Conservation (phyloP, 2,329 filamentous ascomycete genomes). For the Huntiella omanensis region DNA sequence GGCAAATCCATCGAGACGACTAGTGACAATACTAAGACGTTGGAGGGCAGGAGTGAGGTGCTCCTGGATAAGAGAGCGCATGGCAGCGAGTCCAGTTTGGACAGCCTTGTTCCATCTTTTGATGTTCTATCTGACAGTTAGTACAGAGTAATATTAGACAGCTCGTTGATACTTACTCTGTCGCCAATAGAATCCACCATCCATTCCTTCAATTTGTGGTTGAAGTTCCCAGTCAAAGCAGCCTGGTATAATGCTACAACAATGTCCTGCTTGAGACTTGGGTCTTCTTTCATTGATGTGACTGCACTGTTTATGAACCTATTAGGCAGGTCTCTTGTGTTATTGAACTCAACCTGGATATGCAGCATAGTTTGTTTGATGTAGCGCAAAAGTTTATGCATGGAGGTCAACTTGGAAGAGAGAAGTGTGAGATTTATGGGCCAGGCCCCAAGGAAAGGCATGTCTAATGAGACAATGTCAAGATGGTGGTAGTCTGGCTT, state of each 20-base stretch:
- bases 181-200: conserved; percentile 68
- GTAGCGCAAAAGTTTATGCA: conserved; percentile 76
- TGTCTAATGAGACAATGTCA: conserved; percentile 56
- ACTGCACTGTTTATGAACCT: conserved; percentile 39
- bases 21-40: conserved; percentile 61
- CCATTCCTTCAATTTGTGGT: conserved; percentile 64
- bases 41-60: conserved; percentile 80
- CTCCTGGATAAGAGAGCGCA: conserved; percentile 64
- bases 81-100: conserved; percentile 53
- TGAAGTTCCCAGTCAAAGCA: conserved; percentile 65
- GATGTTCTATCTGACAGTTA: conserved; percentile 41
- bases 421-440: conserved; percentile 69
- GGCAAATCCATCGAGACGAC: conserved; percentile 66
- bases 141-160: conserved; percentile 12
- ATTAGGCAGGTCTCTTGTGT: conserved; percentile 57
- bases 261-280: conserved; percentile 42
- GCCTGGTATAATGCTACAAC: conserved; percentile 67
- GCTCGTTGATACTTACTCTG: conserved; percentile 32
- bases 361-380: conserved; percentile 62
- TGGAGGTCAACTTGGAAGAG: conserved; percentile 67
- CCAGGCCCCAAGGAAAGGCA: conserved; percentile 63
- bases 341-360: conserved; percentile 67
- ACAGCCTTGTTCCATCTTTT: conserved; percentile 92
- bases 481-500: conserved; percentile 18
- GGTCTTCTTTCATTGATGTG: conserved; percentile 54